Conservation (phyloP, 2,329 filamentous ascomycete species). For the Nannizziopsis barbatae region DNA sequence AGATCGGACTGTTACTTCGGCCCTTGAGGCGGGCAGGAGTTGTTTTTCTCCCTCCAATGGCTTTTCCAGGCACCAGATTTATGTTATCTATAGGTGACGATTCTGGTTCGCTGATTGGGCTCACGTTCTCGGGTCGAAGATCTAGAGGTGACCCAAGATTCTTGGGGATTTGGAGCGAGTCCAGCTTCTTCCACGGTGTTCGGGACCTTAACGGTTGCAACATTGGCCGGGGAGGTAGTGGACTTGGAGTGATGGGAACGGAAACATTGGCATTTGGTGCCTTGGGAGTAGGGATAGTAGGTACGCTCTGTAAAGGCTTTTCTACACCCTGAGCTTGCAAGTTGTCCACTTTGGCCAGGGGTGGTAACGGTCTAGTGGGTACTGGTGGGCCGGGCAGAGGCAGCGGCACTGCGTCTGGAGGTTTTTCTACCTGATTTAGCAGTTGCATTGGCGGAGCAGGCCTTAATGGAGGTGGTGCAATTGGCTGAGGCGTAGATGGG, state of each 20-base stretch:
- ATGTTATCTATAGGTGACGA: conserved; percentile 23
- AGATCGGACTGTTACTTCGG: conserved; percentile 14
- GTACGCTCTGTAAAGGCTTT: not conserved
- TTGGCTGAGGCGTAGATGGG: not conserved
- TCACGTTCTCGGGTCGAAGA: conserved; percentile 35
- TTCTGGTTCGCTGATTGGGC: conserved; percentile 36
- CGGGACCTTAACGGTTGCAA: conserved; percentile 32
- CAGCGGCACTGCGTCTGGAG: not conserved
- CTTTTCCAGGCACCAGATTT: not conserved
- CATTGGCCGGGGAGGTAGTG: conserved; percentile 25
- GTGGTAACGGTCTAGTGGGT: not conserved
- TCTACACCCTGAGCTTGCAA: not conserved
- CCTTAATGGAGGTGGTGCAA: not conserved
- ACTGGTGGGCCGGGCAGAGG: not conserved
- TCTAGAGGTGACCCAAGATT: conserved; percentile 32
- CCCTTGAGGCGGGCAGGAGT: conserved; percentile 10
- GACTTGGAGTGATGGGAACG: conserved; percentile 17
- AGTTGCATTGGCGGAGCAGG: not conserved
- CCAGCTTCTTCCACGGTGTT: conserved; percentile 35
- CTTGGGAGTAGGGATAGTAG: not conserved
- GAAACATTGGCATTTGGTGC: not conserved
- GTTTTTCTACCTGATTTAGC: not conserved
- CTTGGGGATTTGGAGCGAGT: conserved; percentile 23
- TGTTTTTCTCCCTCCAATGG: conserved; percentile 16
- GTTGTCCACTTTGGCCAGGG: conserved; percentile 5